Evolutionary conservation across 2,329 filamentous ascomycete species (phyloP), one percentile per base, ranked within the genome.

Genomic region (Aspergillus felis): DNA sequence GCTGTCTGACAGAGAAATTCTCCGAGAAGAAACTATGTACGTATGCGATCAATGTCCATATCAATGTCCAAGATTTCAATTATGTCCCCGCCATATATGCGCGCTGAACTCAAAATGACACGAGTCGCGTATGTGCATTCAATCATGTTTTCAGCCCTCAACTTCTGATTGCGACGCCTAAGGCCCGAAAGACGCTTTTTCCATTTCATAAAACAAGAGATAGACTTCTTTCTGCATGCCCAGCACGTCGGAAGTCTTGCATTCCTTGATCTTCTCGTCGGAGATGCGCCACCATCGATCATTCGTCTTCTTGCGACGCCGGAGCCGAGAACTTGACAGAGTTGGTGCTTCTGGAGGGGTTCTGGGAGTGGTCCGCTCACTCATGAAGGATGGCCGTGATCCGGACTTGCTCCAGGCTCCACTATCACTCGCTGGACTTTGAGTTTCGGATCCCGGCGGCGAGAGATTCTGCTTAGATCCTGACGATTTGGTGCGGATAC

Each of bases 221-320:
- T 99, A 99, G 0, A 97, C 93, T 75, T 99, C 94, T 67, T 88
- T 88, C 76, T 97, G 92, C 92, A 97, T 96, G 7, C 87, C 86
- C 57, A 99, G 74, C 6, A 99, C 91, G 65, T 99, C 94, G 55
- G 83, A 85, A 5, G 92, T 97, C 79, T 92, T 96, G 64, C 91
- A 89, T 75, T 97, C 93, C 71, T 93, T 94, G 67, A 97, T 86
- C 75, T 95, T 96, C 64, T 99, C 94, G 72, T 99, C 94, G 63
- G 92, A 97, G 64, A 99, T 96, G 38, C 94, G 86, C 94, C 94
- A 99, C 94, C 94, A 99, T 44, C 89, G 86, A 68, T 95, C 88
- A 48, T 82, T 83, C 12, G 79, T 75, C 68, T 84, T 86, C 64
- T 82, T 84, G 59, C 83, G 85, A 64, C 84, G 86, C 61, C 79